Evolutionary conservation across 805 yeast species (phyloP), one percentile per base, ranked within the genome.

Genomic region (Barnettozyma pratensis): DNA sequence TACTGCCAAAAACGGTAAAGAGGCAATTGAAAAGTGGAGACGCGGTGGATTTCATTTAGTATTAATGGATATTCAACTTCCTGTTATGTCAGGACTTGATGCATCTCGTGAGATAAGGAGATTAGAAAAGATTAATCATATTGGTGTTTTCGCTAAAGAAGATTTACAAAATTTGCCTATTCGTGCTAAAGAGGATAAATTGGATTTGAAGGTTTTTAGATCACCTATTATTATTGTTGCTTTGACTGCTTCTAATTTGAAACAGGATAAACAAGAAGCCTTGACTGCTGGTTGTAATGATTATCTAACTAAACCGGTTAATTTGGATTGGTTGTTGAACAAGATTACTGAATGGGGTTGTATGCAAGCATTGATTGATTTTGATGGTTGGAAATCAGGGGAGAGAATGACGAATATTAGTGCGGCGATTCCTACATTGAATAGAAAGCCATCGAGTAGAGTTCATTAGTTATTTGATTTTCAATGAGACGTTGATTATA

Each of bases 201-300:
- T 88, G 7, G 88, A 86, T 55, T 64, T 77, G 29, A 68, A 72
- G 9, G 66, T 77, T n/a, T 89, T 89, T 66, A 77, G 88, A 54
- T 85, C 96, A 0, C 99, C 99, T 0, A 96, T 95, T n/a, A 94
- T 94, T 48, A 92, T 94, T 45, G 99, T 94, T 25, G 99, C 99
- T 0, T 71, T 94, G 45, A 94, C 99, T 1, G 99, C 99, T 0
- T 83, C 94, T 7, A 86, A 94, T 14, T 79, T 94, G 30, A 80
- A 84, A 11, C 83, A 83, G 31, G 98, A 91, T 67, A 83, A 87
- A 63, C 83, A 88, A 53, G 87, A 88, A 59, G 99, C 99, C 0
- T 72, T 94, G 47, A 86, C 95, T 30, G 97, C 98, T 3, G 99
- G 99, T 42, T 94, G 99, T 68, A 94, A 94, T 61, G 99, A 94